Evolutionary conservation across 306 rosid genomes (phyloP), one percentile per base, ranked within the genome.

Genomic region (Cicer yamashitae): DNA sequence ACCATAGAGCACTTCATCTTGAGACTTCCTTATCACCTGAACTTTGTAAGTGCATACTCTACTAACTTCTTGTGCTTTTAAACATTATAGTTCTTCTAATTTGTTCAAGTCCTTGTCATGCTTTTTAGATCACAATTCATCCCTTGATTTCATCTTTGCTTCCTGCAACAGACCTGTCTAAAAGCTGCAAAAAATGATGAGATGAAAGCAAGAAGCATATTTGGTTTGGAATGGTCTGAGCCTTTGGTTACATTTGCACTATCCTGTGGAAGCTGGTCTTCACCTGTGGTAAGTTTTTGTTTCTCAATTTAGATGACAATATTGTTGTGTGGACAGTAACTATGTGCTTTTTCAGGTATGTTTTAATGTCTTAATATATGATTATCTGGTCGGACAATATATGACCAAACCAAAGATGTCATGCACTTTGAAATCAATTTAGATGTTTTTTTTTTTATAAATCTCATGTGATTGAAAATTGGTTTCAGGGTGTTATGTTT

Each of bases 251-350:
- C 96, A 46, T 92, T 92, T 78, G 96, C 97, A 17, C 96, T 92
- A 64, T 90, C 92, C 17, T 92, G 97, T 25, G 97, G 96, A 84
- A 88, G 96, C 84, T 90, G 97, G 97, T 92, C 97, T 60, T 92
- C 96, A 68, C 96, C 97, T 22, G 92, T 89, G 6, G 97, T 92
- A 88, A 79, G 91, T 39, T 20, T 56, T 20, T 56, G 91, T 48
- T 45, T 59, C 80, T 68, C 60, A n/a, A 43, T 18, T 64, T 64
- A 41, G 70, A 64, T 10, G 34, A 43, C 5, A 64, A 22, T 44
- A 20, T 37, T 47, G 63, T 74, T 59, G 14, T 17, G 47, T 14
- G 58, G 62, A 51, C 61, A 20, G 0, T 52, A 52, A 7, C 57
- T 51, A 51, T 52, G 37, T 52, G 15, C 58, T 14, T 52, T 52